phyloP scores from a whole-genome alignment of 164 flowering plant genomes.

The Chloranthus sessilifolius region DNA sequence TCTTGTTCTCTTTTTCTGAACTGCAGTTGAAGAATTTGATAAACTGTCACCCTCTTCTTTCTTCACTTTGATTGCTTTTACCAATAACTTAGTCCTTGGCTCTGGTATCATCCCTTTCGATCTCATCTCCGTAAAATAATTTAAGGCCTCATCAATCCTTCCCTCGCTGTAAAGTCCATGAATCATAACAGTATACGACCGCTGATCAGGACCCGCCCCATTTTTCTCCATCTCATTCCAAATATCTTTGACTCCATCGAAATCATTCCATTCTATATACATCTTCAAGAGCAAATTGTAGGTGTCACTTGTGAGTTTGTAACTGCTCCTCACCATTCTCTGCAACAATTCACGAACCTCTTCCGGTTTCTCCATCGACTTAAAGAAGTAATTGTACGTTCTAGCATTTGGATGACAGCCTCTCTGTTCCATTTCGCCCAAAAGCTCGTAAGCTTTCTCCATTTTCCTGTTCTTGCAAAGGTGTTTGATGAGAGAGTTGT shows the following conservation, averaged over 20 bases:
- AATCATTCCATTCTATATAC: conserved; percentile 49
- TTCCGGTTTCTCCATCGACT: conserved; percentile 41
- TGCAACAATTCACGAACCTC: conserved; percentile 49
- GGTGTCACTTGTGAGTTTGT: conserved; percentile 41
- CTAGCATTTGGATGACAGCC: conserved; percentile 54
- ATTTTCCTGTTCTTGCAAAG: conserved; percentile 69
- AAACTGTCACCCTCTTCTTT: background rate
- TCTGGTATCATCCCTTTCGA: conserved; percentile 75
- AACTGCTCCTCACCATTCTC: conserved; percentile 59
- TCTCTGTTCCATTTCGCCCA: conserved; percentile 71
- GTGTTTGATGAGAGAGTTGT: conserved; percentile 81
- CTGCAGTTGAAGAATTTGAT: background rate
- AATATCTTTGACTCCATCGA: conserved; percentile 31
- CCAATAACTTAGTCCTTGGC: conserved; percentile 64
- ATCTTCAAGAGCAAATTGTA: conserved; percentile 66
- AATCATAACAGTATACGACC: conserved; percentile 79
- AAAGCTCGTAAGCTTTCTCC: conserved; percentile 64
- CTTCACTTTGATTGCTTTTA: conserved; percentile 35
- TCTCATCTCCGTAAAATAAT: conserved; percentile 55
- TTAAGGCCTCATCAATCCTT: conserved; percentile 44
- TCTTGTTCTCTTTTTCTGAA: background rate
- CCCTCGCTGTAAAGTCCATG: conserved; percentile 58
- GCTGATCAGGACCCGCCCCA: conserved; percentile 70
- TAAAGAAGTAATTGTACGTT: conserved; percentile 62
- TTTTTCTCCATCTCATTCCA: conserved; percentile 80